These are phyloP conservation scores for Apiotrichum laibachii DNA, from an alignment of 1,284 basidiomycete genomes.

Conservation along the genomic window DNA sequence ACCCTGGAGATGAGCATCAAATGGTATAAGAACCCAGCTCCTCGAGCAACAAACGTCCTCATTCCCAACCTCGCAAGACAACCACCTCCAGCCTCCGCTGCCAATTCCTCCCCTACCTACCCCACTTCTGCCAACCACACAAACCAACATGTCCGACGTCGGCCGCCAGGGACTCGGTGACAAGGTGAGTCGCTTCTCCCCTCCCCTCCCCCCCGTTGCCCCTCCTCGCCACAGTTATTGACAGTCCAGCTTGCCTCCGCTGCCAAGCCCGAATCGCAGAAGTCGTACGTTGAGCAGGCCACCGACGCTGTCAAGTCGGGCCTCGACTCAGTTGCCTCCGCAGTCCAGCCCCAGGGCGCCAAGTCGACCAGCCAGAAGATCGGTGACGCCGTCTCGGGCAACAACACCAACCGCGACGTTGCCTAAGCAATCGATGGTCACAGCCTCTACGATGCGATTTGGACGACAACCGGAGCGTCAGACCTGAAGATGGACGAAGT, in stretches of 20 bases:
- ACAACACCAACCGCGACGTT: slow-evolving; percentile 20
- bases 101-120: neutral
- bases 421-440: slow-evolving; percentile 16
- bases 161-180: slow-evolving; percentile 46
- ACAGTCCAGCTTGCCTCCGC: slow-evolving; percentile 26
- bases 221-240: neutral
- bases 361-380: slow-evolving; percentile 49
- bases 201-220: neutral
- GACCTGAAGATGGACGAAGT: no score
- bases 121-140: slow-evolving; percentile 7
- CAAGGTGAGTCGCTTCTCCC: slow-evolving; percentile 29
- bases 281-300: slow-evolving; percentile 47
- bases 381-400: slow-evolving; percentile 36
- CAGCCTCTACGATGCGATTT: neutral
- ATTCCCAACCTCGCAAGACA: no score
- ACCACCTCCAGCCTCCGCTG: neutral
- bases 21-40: neutral
- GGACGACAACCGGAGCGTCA: no score
- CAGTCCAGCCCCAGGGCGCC: slow-evolving; percentile 39
- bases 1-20: no score
- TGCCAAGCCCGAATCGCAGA: slow-evolving; percentile 49
- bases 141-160: slow-evolving; percentile 20
- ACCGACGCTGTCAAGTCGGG: slow-evolving; percentile 41
- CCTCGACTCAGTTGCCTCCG: slow-evolving; percentile 43
- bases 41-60: no score